A percentile compares a stretch with the other conserved stretches of the same genome.
Evolutionary conservation across 768 basidiomycete species (phyloP).

Genomic region (button mushroom (Agaricus bisporus)): DNA sequence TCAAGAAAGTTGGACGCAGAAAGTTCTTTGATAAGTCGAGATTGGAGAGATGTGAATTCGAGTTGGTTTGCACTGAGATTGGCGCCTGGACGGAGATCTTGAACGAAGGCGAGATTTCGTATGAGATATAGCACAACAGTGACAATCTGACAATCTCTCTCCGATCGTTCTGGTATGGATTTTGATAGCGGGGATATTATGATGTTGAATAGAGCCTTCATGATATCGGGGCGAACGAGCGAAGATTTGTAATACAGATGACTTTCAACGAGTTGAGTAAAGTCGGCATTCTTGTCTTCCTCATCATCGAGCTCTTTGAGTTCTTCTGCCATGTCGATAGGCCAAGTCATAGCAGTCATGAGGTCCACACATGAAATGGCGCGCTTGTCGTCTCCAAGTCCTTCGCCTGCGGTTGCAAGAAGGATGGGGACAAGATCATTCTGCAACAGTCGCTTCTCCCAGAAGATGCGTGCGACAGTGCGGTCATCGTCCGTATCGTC

Average conservation of each 20-base stretch:
- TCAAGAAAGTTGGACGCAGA: constrained; percentile 69
- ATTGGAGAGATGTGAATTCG: constrained; percentile 75
- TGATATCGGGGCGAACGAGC: constrained; percentile 58
- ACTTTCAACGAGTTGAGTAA: constrained; percentile 73
- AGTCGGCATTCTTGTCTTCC: constrained; percentile 77
- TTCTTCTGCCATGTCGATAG: constrained; percentile 92
- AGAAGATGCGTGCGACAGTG: constrained; percentile 90
- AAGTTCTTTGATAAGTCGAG: constrained; percentile 64
- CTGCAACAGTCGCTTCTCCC: constrained; percentile 76
- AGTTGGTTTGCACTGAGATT: constrained; percentile 75
- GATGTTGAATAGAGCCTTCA: constrained; percentile 69
- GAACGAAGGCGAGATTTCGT: constrained; percentile 92
- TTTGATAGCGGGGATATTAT: constrained; percentile 77
- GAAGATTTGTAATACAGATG: constrained; percentile 90
- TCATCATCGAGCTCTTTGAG: constrained; percentile 88
- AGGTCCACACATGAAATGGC: constrained; percentile 83
- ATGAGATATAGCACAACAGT: constrained; percentile 84
- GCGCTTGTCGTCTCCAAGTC: constrained; percentile 72
- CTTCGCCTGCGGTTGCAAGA: constrained; percentile 71
- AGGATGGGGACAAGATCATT: constrained; percentile 89
- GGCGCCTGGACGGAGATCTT: constrained; percentile 56
- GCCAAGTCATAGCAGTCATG: constrained; percentile 98
- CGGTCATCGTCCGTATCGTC: constrained; percentile 97
- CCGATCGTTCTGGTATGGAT: constrained; percentile 55
- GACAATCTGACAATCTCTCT: constrained; percentile 82